Base-by-base conservation (phyloP, 225 moss, liverwort and hornwort species). In the Bryum argenteum region DNA sequence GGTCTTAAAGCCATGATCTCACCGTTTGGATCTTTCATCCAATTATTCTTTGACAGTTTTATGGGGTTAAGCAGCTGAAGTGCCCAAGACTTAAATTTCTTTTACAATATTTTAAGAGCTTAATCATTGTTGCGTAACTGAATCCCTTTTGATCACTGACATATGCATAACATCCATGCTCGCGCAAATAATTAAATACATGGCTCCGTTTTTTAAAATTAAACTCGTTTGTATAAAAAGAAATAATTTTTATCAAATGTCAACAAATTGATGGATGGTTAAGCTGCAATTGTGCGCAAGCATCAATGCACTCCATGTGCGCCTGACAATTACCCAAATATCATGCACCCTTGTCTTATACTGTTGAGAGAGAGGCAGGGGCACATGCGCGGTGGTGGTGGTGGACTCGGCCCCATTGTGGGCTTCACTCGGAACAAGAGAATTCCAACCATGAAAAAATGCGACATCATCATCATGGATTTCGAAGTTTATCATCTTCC, bases 341-440 rank as follows among this genome's bases (percentile, higher is more conserved):
- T 54, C 69, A 7, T 21, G 51, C 19, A 11, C 28, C 20, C 39
- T 63, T 58, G 28, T 40, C 37, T 26, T 69, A 44, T 45, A 23
- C 23, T 22, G 8, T 41, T 58, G 8, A 70, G 50, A 44, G 8
- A 70, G 50, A 44, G 61, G 61, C 21, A 17, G 12, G 33, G 20
- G 50, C 63, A 63, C 56, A 67, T 73, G 62, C 11, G 21, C 40
- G 1, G n/a, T n/a, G n/a, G n/a, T n/a, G n/a, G n/a, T 22, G n/a
- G 45, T 69, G 51, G 55, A 70, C 69, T 13, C 12, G 55, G 69
- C 58, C n/a, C n/a, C 18, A 69, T 54, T 76, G 63, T 17, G 21
- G 76, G 70, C 54, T 16, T 70, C 63, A 47, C 76, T 39, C 13
- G 33, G n/a, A 70, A 63, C 76, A 38, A 76, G 76, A 55, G 22